Conservation (phyloP, 768 basidiomycete species). For the Collybia nuda region DNA sequence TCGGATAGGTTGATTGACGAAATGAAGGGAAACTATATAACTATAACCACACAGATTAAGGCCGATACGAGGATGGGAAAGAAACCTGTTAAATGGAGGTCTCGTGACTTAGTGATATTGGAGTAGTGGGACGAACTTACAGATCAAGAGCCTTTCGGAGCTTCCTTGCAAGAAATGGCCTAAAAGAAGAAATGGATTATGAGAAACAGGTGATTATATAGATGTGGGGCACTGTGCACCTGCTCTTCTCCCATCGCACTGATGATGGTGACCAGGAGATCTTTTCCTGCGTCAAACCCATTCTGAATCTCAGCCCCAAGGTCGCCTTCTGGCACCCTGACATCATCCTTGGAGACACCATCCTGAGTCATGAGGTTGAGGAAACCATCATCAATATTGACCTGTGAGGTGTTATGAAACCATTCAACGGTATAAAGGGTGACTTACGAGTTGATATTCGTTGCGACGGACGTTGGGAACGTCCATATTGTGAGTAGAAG, state of each 20-base stretch:
- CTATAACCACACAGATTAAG: constrained; percentile 15
- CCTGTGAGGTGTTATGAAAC: constrained; percentile 33
- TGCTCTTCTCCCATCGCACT: constrained; percentile 93
- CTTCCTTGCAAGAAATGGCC: constrained; percentile 89
- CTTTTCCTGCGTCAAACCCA: constrained; percentile 85
- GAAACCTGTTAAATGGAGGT: constrained; percentile 5
- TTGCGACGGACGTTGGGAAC: constrained; percentile 90
- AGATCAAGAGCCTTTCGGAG: constrained; percentile 58
- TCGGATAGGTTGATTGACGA: constrained; percentile 22
- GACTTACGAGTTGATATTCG: constrained; percentile 86
- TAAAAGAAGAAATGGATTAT: constrained; percentile 21
- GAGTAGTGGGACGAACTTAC: constrained; percentile 1
- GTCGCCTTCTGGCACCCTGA: constrained; percentile 86
- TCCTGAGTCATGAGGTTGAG: constrained; percentile 91
- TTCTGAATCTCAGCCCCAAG: constrained; percentile 69
- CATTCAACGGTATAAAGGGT: constrained; percentile 7
- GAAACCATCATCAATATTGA: constrained; percentile 92
- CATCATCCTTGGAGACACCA: constrained; percentile 87
- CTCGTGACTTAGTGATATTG: background rate
- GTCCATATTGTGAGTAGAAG: constrained; percentile 99
- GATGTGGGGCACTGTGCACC: constrained; percentile 30
- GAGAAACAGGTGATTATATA: constrained; percentile 1
- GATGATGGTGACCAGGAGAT: constrained; percentile 83
- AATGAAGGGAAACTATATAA: constrained; percentile 16
- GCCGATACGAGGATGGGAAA: constrained; percentile 9